Evolutionary conservation across 306 rosid species (phyloP), one percentile per base, ranked within the genome.

Genomic region (Pyrus bretschneideri): DNA sequence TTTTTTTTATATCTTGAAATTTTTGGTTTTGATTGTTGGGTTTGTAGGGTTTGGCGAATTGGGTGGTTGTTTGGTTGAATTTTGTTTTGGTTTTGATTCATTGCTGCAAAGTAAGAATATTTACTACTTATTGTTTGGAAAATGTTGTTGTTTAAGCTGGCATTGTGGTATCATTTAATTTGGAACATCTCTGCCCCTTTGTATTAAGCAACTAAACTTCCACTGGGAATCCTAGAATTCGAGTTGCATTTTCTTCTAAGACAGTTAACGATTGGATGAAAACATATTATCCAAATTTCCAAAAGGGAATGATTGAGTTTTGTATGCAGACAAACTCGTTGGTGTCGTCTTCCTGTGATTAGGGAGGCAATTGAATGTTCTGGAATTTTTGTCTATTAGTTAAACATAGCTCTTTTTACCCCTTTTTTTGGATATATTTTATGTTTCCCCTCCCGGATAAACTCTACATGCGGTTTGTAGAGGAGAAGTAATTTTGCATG

Each of bases 21-120:
- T 27, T 70, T 49, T 5, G 27, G 25, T 18, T 27, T 69, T 8
- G 59, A 23, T 46, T 70, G 44, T 17, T 52, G 77, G 27, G 49
- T 42, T 75, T 80, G 55, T 49, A 69, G 42, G 74, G 62, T 58
- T 72, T 73, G 31, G 45, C 31, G 13, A 61, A 60, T 55, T 4
- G 29, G 77, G 61, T 52, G 33, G n/a, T 49, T 25, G 3, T 61
- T 33, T 46, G 62, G 3, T 35, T n/a, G 44, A 70, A 15, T 23
- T 54, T 35, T n/a, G 10, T 13, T 13, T 5, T 69, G 33, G 42
- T 45, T 69, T 66, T 66, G 70, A 35, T 66, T 61, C 67, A 27
- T 61, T 64, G 69, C 44, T 64, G 12, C 70, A 35, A 7, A 66
- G 46, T 19, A 5, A 38, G 27, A 65, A 8, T 4, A 4, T 19